Evolutionary conservation across 2,329 filamentous ascomycete species (phyloP), one percentile per base, ranked within the genome.

Genomic region (Stachybotrys echinatus): DNA sequence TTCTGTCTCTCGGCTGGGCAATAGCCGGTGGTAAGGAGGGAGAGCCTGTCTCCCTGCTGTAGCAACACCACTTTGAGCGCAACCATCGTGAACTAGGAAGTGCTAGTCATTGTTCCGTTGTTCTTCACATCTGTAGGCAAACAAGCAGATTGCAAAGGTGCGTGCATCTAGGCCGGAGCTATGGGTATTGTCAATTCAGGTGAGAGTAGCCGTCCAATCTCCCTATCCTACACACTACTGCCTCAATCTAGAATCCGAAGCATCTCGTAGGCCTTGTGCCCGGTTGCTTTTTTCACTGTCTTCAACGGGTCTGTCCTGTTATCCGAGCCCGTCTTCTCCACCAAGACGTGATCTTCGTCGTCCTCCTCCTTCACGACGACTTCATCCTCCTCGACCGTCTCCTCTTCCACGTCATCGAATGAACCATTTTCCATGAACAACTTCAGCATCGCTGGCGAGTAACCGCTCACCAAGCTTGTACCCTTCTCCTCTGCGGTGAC

Each of bases 361-460:
- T 55, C 56, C 5, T 63, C 65, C 12, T 59, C 64, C 39, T 61
- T 61, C 54, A 51, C 61, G 40, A 66, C 66, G 8, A 64, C 62
- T 10, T 63, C 60, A 8, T 65, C 63, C 14, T 69, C 64, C 23
- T 65, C 66, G 39, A 68, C 68, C 1, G 67, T 65, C 12, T 61
- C 64, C 3, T 68, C 65, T 18, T 71, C 67, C 18, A 59, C 61
- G 1, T 74, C 70, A 8, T 70, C 68, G 49, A 81, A 77, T 0
- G 65, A 63, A 0, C 74, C 76, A 18, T 65, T 69, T 2, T 80
- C 77, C 42, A 83, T 55, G 53, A 83, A 82, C 8, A 77, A 72
- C 67, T 80, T 81, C 54, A 84, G 61, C 74, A 81, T 72, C 1
- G 67, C 78, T 65, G 81, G 80, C 2, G 74, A 79, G 61, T 82